phyloP scores from a whole-genome alignment of 176 grass and related monocot genomes.

The Oryza officinalis region DNA sequence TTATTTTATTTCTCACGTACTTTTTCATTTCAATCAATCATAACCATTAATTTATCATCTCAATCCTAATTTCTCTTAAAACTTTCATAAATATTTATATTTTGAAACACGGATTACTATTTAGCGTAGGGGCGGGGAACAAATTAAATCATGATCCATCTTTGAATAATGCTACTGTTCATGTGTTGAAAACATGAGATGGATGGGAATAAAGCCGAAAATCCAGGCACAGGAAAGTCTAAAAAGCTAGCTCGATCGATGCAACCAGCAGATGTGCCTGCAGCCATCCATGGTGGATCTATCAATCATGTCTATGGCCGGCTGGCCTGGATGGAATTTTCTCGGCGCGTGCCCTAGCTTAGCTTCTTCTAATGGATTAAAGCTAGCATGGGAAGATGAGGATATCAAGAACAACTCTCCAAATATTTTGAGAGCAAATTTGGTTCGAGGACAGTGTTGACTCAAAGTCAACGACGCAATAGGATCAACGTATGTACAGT shows the following conservation, averaged over 20 bases:
- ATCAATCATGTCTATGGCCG: not conserved
- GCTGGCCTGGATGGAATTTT: not conserved
- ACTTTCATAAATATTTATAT: too few species aligned
- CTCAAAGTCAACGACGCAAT: slow-evolving; percentile 3
- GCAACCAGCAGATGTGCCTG: not conserved
- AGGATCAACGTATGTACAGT: too few species aligned
- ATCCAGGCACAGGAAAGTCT: not conserved
- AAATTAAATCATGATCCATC: not conserved
- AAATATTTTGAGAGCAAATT: not conserved
- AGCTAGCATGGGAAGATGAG: not conserved
- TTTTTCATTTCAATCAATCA: too few species aligned
- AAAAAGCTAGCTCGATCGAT: not conserved
- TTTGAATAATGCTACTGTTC: not conserved
- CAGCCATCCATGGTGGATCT: not conserved
- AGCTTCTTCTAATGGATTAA: not conserved
- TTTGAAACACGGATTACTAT: too few species aligned
- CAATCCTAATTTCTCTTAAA: too few species aligned
- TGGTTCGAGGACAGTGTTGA: not conserved
- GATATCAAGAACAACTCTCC: not conserved
- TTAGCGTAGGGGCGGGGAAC: too few species aligned
- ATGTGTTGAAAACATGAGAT: not conserved
- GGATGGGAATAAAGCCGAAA: not conserved
- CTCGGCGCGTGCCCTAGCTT: not conserved
- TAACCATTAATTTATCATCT: too few species aligned
- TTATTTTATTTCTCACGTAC: too few species aligned